Conservation (phyloP, 768 basidiomycete species). For the Lactarius indigo region DNA sequence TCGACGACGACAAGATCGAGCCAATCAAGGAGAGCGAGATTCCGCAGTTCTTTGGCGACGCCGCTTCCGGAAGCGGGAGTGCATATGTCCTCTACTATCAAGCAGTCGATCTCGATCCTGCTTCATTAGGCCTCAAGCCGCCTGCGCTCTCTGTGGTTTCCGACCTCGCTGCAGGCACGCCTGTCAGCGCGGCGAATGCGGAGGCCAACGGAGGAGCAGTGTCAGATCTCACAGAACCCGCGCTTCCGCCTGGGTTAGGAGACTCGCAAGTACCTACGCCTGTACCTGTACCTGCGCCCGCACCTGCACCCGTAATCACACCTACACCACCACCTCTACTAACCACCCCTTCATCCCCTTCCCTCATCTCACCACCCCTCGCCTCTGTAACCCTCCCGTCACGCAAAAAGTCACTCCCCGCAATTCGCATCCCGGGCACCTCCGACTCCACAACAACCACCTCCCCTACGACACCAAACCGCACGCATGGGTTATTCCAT, state of each 20-base stretch:
- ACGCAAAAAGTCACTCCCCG: constrained; percentile 24
- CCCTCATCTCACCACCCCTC: constrained; percentile 25
- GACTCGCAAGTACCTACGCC: not conserved
- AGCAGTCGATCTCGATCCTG: constrained; percentile 78
- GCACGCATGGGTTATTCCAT: constrained; percentile 19
- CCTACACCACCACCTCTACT: constrained; percentile 8
- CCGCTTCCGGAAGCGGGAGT: constrained; percentile 76
- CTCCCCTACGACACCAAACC: constrained; percentile 17
- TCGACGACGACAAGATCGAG: constrained; percentile 93
- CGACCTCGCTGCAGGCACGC: constrained; percentile 16
- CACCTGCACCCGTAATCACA: not conserved
- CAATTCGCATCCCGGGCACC: constrained; percentile 23
- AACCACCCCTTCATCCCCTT: constrained; percentile 28
- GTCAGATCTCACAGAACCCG: constrained; percentile 1
- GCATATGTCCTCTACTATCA: constrained; percentile 99
- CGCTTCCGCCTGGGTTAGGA: constrained; percentile 20
- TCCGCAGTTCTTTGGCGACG: constrained; percentile 92
- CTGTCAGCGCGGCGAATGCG: not conserved
- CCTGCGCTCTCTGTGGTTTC: constrained; percentile 29
- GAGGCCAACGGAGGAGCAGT: constrained; percentile 4
- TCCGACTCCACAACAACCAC: constrained; percentile 12
- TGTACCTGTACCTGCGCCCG: not conserved
- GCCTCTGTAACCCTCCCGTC: not conserved
- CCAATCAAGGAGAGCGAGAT: constrained; percentile 88
- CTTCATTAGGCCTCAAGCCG: constrained; percentile 61